Evolutionary conservation across 805 yeast species (phyloP).

Genomic region (Teunomyces kruisii): DNA sequence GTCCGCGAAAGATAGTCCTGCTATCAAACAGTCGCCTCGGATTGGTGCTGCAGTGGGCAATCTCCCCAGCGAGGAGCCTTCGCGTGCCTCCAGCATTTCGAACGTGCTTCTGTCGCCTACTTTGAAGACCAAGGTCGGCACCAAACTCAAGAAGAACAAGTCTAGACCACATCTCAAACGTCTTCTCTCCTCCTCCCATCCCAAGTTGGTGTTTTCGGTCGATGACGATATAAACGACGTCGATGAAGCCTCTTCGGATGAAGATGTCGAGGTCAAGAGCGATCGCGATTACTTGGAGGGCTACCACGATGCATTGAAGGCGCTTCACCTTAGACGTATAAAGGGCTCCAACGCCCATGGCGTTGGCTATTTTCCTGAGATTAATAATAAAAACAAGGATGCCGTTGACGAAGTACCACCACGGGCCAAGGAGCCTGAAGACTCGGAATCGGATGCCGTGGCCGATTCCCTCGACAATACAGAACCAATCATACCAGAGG

Average conservation of each 20-base stretch:
- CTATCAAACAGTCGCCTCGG: neutral
- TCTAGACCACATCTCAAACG: constrained; percentile 35
- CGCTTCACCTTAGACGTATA: constrained; percentile 24
- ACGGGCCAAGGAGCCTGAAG: constrained; percentile 2
- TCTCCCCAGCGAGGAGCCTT: neutral
- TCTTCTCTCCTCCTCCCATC: constrained; percentile 14
- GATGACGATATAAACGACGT: constrained; percentile 77
- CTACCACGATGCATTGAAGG: constrained; percentile 64
- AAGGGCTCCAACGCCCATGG: neutral
- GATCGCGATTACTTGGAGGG: constrained; percentile 62
- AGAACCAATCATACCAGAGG: neutral
- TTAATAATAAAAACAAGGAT: constrained; percentile 3
- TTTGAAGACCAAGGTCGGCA: constrained; percentile 1
- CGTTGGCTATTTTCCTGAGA: constrained; percentile 9
- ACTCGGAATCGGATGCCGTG: neutral
- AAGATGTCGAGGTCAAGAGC: constrained; percentile 17
- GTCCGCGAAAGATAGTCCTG: constrained; percentile 4
- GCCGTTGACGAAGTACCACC: neutral
- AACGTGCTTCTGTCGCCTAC: constrained; percentile 15
- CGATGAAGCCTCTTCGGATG: constrained; percentile 48
- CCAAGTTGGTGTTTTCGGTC: constrained; percentile 61
- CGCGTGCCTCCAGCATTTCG: constrained; percentile 7
- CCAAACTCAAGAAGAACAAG: constrained; percentile 17
- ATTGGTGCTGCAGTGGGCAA: neutral
- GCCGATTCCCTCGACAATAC: neutral